Base-by-base conservation (phyloP, 371 early-diverging fungal species). In the Rhizopus microsporus region DNA sequence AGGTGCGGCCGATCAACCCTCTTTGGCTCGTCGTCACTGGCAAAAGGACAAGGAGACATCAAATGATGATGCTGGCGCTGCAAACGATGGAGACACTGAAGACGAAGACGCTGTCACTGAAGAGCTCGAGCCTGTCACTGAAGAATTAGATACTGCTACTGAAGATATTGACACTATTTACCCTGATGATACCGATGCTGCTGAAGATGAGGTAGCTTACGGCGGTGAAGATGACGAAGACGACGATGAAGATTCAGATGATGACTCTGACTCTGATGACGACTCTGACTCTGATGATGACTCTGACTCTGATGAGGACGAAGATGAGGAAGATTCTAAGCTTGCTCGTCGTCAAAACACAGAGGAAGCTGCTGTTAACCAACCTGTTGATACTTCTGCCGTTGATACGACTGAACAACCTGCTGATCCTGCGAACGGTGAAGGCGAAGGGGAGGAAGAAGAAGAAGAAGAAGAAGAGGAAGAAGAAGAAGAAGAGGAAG, bases 401-500 rank as follows among this genome's bases (percentile, higher is more conserved):
- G 38, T 10, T 10, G 42, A 42, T n/a, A 15, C 42, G 15, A 23
- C 23, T 23, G 23, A 23, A 23, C 23, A 23, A 23, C 23, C 23
- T 23, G 23, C 23, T 23, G 23, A 23, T 23, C 0, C 15, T n/a
- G 3, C 15, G 0, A n/a, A 5, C n/a, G 13, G 15, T 6, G 6
- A 12, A 42, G 15, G 15, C 15, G 15, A 42, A 12, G 13, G n/a
- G 5, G 42, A 42, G n/a, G 42, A 42, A n/a, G 42, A 42, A 6
- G 42, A 42, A 15, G 42, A 42, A 0, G 42, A 42, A n/a, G 42
- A 46, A 17, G 46, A 46, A 46, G 46, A 17, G 30, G 46, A 46
- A 29, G 46, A 46, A 7, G 46, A 46, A 0, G 46, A 46, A 29
- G 44, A 38, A 9, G 47, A 23, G 4, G 37, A 8, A 13, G 15